Base-by-base conservation (phyloP, 768 basidiomycete genomes). In the Chalciporus chontae region DNA sequence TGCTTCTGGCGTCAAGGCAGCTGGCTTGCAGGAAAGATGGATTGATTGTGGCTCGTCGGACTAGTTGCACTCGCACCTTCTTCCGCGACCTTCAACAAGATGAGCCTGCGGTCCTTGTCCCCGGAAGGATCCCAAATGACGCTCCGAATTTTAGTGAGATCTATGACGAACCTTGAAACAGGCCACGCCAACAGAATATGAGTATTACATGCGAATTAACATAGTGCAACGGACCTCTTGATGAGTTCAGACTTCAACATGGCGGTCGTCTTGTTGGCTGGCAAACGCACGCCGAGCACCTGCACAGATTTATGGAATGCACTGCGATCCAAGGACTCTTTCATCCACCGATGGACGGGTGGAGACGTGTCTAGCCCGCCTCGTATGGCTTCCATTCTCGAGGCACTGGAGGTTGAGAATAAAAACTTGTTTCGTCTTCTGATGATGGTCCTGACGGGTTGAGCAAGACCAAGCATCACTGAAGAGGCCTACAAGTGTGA, bases 251-350 rank as follows among this genome's bases (percentile, higher is more conserved):
- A 75, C 55, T 77, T 85, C 51, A 87, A 64, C 26, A 93, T 55
- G 0, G 62, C 60, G 2, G 78, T 75, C 0, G 84, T 79, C 60
- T 79, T 78, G 9, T 67, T 66, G 8, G 83, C 77, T 37, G 79
- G 73, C 11, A 90, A 75, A 19, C 82, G 77, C 18, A 77, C 83
- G 19, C 85, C 88, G 27, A 94, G 72, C 9, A 93, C 76, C 7
- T 80, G 73, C 8, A 94, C 59, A 1, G 77, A 73, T 65, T 80
- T 85, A 21, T 64, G 75, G 62, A 96, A 96, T 7, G 73, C 77
- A 53, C 66, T 60, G 52, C 76, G 79, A 69, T 92, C 81, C n/a
- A 92, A 66, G 38, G 66, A 64, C 26, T 75, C 71, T 43, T 68
- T 69, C 62, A 79, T 76, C 52, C 77, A 79, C 40, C 73, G 72